phyloP scores from a whole-genome alignment of 805 yeast genomes.

The Cephaloascus fragrans region DNA sequence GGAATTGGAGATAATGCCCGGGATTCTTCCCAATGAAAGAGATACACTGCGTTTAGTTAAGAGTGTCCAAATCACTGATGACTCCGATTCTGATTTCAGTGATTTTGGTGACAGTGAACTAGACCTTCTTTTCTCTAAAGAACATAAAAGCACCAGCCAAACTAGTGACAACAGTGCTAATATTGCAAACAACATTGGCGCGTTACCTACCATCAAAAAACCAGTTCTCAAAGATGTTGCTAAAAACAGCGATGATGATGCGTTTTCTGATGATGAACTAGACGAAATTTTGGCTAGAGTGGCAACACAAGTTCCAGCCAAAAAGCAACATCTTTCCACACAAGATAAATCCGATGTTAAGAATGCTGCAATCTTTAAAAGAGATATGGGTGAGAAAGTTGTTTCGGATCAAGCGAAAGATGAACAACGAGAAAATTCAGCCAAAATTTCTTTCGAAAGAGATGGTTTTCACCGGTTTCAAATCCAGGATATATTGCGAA shows the following conservation, averaged over 20 bases:
- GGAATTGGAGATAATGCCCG: too few species aligned
- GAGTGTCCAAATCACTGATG: too few species aligned
- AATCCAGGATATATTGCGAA: conserved; percentile 21
- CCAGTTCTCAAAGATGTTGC: not conserved
- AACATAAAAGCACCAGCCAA: not conserved
- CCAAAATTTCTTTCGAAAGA: conserved; percentile 35
- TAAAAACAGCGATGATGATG: not conserved
- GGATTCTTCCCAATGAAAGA: too few species aligned
- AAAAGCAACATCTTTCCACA: not conserved
- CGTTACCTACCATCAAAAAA: not conserved
- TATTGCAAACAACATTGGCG: conserved; percentile 3
- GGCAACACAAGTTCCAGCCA: conserved; percentile 1
- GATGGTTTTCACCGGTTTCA: conserved; percentile 39
- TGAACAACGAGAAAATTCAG: conserved; percentile 7
- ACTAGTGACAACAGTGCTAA: not conserved
- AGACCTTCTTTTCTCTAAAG: not conserved
- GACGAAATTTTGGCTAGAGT: conserved; percentile 7
- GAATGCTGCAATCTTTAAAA: conserved; percentile 3
- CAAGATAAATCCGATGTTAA: conserved; percentile 2
- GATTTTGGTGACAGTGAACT: conserved; percentile 1
- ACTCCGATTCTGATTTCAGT: conserved; percentile 3
- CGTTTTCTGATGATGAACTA: conserved; percentile 17
- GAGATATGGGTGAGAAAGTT: conserved; percentile 2
- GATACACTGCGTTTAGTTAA: too few species aligned
- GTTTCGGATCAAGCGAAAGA: conserved; percentile 1